A percentile compares a stretch with the other conserved stretches of the same genome.
Conservation (phyloP, 148 eudicot genomes). For the Cornus controversa region DNA sequence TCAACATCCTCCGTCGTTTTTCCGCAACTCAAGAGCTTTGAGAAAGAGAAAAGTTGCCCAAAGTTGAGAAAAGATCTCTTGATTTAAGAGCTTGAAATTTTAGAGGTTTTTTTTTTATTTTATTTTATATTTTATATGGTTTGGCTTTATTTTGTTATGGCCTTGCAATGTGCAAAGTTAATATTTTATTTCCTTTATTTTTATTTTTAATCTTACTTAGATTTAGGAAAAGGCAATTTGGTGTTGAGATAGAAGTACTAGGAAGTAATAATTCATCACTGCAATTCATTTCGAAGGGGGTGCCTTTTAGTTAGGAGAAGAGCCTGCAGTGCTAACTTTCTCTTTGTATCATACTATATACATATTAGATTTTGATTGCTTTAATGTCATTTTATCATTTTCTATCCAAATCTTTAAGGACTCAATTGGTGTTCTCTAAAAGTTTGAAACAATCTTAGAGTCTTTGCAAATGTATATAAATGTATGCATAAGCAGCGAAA, state of each 20-base stretch:
- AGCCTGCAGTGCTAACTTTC: conserved; percentile 1
- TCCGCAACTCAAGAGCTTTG: conserved; percentile 8
- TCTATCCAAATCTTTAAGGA: background rate
- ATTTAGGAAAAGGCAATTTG: conserved; percentile 12
- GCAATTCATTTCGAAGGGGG: background rate
- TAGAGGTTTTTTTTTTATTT: no score
- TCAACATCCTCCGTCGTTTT: conserved; percentile 6
- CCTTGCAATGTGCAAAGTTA: conserved; percentile 14
- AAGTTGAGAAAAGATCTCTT: conserved; percentile 23
- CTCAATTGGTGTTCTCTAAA: no score
- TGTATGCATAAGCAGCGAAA: no score
- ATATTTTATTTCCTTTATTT: background rate
- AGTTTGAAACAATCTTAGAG: no score
- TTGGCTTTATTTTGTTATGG: conserved; percentile 13
- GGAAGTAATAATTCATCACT: conserved; percentile 1
- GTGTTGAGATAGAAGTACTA: conserved; percentile 17
- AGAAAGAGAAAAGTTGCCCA: conserved; percentile 18
- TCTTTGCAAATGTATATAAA: no score
- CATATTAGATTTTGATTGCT: background rate
- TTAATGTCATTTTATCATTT: background rate
- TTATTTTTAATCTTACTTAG: background rate
- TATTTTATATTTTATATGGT: no score
- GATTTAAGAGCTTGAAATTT: conserved; percentile 13
- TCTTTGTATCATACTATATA: conserved; percentile 6
- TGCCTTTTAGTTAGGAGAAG: background rate